Percentiles rank a stretch among this genome's conserved stretches.
Evolutionary conservation across 2,329 filamentous ascomycete species (phyloP).

Genomic region (Pseudogymnoascus sp.): DNA sequence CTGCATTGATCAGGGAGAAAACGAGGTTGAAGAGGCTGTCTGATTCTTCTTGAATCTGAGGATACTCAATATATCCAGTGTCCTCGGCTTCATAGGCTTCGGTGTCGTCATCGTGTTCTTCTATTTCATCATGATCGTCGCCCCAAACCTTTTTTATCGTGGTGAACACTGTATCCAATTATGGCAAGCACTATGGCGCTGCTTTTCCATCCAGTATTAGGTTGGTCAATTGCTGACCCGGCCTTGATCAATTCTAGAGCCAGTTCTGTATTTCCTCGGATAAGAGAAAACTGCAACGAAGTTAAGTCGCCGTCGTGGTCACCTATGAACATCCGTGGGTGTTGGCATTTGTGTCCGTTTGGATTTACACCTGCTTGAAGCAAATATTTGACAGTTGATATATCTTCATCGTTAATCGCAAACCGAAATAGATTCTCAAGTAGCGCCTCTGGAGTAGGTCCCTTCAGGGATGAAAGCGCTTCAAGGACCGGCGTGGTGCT

Average conservation of each 20-base stretch:
- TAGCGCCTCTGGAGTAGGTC: conserved; percentile 11
- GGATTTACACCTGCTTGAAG: conserved; percentile 10
- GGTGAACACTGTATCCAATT: not conserved
- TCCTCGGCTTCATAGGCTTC: not conserved
- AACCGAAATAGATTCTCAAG: conserved; percentile 11
- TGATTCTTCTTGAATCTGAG: not conserved
- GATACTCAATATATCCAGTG: too few species aligned
- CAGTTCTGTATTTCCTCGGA: not conserved
- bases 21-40: not conserved
- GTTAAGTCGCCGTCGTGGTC: not conserved
- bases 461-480: conserved; percentile 9
- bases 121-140: not conserved
- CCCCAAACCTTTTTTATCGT: not conserved
- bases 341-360: conserved; percentile 7
- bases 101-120: not conserved
- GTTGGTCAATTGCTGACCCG: not conserved
- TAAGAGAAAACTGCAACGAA: not conserved
- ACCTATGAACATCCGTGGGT: too few species aligned
- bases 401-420: conserved; percentile 11
- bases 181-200: not conserved
- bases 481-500: conserved; percentile 3
- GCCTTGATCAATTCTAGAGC: not conserved
- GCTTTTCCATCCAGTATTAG: not conserved
- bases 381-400: conserved; percentile 11
- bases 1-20: not conserved